Conservation (phyloP, 208 protist genomes). For the Leishmania tropica region DNA sequence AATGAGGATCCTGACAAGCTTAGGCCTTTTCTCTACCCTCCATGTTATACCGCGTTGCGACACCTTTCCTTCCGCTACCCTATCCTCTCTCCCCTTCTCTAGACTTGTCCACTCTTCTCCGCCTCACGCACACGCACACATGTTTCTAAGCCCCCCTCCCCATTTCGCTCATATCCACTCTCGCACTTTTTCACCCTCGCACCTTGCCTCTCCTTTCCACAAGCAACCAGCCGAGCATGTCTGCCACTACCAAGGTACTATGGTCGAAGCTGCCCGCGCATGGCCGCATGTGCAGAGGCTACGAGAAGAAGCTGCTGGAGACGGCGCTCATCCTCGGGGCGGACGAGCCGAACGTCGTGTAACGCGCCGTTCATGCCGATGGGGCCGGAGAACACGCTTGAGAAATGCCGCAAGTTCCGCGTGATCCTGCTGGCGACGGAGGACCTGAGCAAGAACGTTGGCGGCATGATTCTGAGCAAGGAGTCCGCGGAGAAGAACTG, state of each 20-base stretch:
- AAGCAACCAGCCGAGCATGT: conserved; percentile 18
- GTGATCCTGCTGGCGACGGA: conserved; percentile 82
- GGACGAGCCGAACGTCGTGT: conserved; percentile 91
- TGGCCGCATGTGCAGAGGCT: conserved; percentile 33
- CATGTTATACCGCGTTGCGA: neutral
- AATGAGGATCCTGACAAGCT: neutral
- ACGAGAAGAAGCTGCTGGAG: conserved; percentile 38
- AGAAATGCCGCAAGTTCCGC: conserved; percentile 91
- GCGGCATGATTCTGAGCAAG: conserved; percentile 97
- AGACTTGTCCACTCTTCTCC: neutral
- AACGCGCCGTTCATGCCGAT: conserved; percentile 92
- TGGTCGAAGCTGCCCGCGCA: conserved; percentile 42
- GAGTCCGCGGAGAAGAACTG: conserved; percentile 97
- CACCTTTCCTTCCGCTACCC: neutral
- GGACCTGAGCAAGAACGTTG: conserved; percentile 93
- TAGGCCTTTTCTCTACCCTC: neutral
- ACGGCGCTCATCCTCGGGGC: conserved; percentile 55
- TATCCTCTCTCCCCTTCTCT: neutral
- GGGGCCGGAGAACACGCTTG: conserved; percentile 86
- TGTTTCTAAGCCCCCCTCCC: neutral
- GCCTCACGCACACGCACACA: neutral
- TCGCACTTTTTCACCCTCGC: neutral
- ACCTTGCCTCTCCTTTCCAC: neutral
- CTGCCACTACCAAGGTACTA: conserved; percentile 30
- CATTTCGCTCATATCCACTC: conserved; percentile 1